Evolutionary conservation across 176 grass and related monocot species (phyloP), one percentile per base, ranked within the genome.

Genomic region (Tuctoria greenei): DNA sequence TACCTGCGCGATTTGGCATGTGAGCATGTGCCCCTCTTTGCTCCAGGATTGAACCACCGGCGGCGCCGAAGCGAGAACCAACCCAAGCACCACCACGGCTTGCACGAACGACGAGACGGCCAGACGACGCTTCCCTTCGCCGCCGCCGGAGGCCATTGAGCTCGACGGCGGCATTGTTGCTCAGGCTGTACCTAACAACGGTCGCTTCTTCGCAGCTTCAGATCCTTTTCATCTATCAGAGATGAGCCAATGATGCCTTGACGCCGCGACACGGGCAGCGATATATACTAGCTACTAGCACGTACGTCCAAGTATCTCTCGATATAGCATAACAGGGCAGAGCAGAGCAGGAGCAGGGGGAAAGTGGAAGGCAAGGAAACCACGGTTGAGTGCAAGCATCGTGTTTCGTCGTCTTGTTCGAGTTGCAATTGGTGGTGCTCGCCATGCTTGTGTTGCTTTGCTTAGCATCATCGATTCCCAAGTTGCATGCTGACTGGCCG

Each of bases 1-100:
- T 49, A 93, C 93, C 90, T 97, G 93, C 0, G 93, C 93, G 72
- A 97, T 97, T 56, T 74, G 81, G 85, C 93, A 97, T 8, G 90
- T 93, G n/a, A 97, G 71, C 75, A 75, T 83, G 79, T 97, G 93
- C 0, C 90, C 93, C 66, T 97, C 93, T 20, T 90, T 85, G 93
- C 93, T 93, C 93, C 90, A 97, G 0, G 85, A 82, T 54, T 28
- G 46, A 5, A 34, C 88, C 55, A 21, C 82, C 20, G 93, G 85
- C 56, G 90, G 74, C 61, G 61, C 64, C 46, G 61, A 86, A 17
- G 76, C 68, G 13, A 95, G 67, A 7, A 86, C 62, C 80, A 84
- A 39, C 10, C 20, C 50, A 24, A 31, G 2, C 2, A 86, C 61
- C 34, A 76, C 51, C 55, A 64, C 47, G 0, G 74, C 31, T 6